These are phyloP conservation scores for Heliocybe sulcata DNA, from an alignment of 1,284 basidiomycete genomes.

Conservation along the genomic window DNA sequence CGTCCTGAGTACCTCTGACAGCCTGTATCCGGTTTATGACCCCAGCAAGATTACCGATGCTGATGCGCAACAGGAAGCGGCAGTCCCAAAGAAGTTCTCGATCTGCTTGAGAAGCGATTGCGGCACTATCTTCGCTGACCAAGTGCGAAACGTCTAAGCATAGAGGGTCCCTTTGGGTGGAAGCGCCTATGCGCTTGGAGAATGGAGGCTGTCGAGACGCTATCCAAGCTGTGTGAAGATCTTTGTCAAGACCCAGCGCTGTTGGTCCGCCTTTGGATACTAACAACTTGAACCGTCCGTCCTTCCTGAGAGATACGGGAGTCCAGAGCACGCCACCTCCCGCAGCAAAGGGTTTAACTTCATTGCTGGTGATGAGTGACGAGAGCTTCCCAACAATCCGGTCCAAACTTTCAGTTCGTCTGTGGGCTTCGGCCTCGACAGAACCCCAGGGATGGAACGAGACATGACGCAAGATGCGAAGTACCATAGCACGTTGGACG, in stretches of 20 bases:
- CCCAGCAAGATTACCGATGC: neutral
- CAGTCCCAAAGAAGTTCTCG: constrained; percentile 13
- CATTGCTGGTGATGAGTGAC: constrained; percentile 10
- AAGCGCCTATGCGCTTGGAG: neutral
- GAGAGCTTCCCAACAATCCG: constrained; percentile 43
- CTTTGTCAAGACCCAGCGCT: constrained; percentile 1
- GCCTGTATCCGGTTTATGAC: neutral
- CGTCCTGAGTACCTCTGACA: neutral
- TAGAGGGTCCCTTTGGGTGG: neutral
- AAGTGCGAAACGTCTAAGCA: neutral
- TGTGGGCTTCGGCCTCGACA: constrained; percentile 45
- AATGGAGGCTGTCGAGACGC: constrained; percentile 15
- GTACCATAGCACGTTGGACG: constrained; percentile 39
- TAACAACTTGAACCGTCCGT: neutral
- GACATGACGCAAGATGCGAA: constrained; percentile 58
- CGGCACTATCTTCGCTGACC: neutral
- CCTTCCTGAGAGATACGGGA: constrained; percentile 28
- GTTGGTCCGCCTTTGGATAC: neutral
- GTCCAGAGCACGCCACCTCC: constrained; percentile 60
- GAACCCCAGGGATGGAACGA: constrained; percentile 74
- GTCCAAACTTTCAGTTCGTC: constrained; percentile 34
- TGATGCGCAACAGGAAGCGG: constrained; percentile 13
- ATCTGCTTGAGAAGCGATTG: neutral
- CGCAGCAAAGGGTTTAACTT: constrained; percentile 27
- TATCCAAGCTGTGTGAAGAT: constrained; percentile 12